A percentile compares a stretch with the other conserved stretches of the same genome.
Conservation (phyloP, 495 filamentous ascomycete genomes). For the Elasticomyces elasticus region DNA sequence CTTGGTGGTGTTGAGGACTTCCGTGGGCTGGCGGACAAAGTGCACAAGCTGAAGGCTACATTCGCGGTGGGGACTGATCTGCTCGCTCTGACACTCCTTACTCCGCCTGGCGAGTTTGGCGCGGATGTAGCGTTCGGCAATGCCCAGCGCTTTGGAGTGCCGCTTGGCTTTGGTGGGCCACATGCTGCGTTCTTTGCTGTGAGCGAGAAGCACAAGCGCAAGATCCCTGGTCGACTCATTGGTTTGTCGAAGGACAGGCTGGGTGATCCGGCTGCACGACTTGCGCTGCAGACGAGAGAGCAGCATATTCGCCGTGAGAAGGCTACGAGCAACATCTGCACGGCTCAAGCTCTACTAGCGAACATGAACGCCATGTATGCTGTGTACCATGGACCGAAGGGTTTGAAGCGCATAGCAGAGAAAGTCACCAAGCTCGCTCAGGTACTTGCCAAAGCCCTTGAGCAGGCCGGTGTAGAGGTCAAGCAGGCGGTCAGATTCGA, state of each 20-base stretch:
- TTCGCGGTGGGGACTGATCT: slow-evolving; percentile 89
- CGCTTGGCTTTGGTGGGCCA: slow-evolving; percentile 87
- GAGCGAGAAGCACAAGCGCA: slow-evolving; percentile 84
- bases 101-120: slow-evolving; percentile 89
- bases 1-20: slow-evolving; percentile 74
- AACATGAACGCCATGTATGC: slow-evolving; percentile 98
- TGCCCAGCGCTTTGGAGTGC: slow-evolving; percentile 89
- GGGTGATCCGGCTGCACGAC: slow-evolving; percentile 71
- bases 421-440: slow-evolving; percentile 60
- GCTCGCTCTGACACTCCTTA: slow-evolving; percentile 78
- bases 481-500: slow-evolving; percentile 60
- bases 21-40: slow-evolving; percentile 58
- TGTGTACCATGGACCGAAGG: slow-evolving; percentile 87
- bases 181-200: slow-evolving; percentile 97
- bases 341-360: slow-evolving; percentile 85
- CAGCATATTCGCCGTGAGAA: slow-evolving; percentile 97
- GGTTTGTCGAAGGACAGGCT: slow-evolving; percentile 88
- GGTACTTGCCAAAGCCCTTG: slow-evolving; percentile 57
- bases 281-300: slow-evolving; percentile 89
- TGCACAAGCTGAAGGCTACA: slow-evolving; percentile 70
- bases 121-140: slow-evolving; percentile 96
- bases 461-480: slow-evolving; percentile 52
- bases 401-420: slow-evolving; percentile 77
- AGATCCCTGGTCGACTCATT: slow-evolving; percentile 88
- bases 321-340: slow-evolving; percentile 98